These are phyloP conservation scores for Torulaspora microellipsoides DNA, from an alignment of 805 yeast species.

Conservation along the genomic window DNA sequence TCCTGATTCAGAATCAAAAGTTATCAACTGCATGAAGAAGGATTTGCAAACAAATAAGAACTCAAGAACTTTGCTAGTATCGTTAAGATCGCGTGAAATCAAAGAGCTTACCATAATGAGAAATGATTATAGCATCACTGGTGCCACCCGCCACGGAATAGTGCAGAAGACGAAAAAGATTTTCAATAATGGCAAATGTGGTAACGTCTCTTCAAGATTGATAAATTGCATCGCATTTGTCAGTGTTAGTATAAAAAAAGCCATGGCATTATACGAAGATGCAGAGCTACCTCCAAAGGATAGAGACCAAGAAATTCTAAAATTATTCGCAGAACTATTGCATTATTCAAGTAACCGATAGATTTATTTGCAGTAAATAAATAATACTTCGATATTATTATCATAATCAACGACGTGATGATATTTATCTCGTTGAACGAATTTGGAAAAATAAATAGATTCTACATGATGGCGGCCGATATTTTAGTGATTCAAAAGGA, in stretches of 20 bases:
- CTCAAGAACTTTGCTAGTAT: constrained; percentile 33
- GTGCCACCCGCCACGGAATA: constrained; percentile 10
- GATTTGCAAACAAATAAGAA: constrained; percentile 36
- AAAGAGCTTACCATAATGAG: constrained; percentile 31
- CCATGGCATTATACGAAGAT: constrained; percentile 23
- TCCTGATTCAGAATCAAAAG: constrained; percentile 46
- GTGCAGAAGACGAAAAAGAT: constrained; percentile 30
- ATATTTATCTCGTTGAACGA: background rate
- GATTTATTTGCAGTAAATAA: constrained; percentile 1
- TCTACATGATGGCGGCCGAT: no score
- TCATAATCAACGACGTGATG: no score
- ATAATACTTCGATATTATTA: constrained; percentile 1
- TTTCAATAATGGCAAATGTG: constrained; percentile 28
- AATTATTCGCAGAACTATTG: constrained; percentile 15
- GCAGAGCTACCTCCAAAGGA: constrained; percentile 6
- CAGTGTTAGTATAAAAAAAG: constrained; percentile 21
- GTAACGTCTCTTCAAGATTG: constrained; percentile 19
- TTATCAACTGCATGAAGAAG: constrained; percentile 48
- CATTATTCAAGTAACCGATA: constrained; percentile 5
- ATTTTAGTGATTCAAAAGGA: no score
- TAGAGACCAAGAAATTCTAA: constrained; percentile 13
- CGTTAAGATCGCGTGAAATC: constrained; percentile 38
- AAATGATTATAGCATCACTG: constrained; percentile 13
- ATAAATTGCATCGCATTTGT: constrained; percentile 22
- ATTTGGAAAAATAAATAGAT: background rate